phyloP scores from a whole-genome alignment of 2,329 filamentous ascomycete species.

The Trichoderma sp. region DNA sequence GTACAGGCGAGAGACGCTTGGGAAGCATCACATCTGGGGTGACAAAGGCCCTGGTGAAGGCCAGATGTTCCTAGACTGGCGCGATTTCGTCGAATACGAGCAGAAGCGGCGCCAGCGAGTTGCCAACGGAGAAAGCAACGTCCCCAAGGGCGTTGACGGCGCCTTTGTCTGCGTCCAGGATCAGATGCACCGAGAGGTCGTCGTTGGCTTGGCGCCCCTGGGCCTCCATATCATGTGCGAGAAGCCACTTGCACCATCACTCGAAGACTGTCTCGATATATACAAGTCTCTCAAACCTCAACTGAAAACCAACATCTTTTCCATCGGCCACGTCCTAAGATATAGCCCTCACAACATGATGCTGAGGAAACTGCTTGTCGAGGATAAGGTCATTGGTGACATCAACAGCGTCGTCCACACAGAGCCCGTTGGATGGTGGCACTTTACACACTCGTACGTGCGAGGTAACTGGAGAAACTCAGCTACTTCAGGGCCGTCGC shows the following conservation, averaged over 20 bases:
- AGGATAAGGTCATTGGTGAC: conserved; percentile 77
- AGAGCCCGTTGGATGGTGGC: conserved; percentile 95
- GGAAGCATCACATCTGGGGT: conserved; percentile 72
- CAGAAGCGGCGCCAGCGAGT: conserved; percentile 56
- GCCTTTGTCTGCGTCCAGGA: conserved; percentile 73
- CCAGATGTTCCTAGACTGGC: conserved; percentile 73
- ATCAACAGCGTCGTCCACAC: conserved; percentile 86
- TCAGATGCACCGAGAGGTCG: conserved; percentile 81
- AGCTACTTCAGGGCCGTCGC: conserved; percentile 71
- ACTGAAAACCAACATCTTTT: conserved; percentile 61
- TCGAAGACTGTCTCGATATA: conserved; percentile 77
- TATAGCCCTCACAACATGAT: conserved; percentile 93
- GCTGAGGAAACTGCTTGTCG: conserved; percentile 73
- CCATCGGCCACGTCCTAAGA: conserved; percentile 88
- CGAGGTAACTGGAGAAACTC: conserved; percentile 91
- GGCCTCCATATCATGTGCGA: conserved; percentile 88
- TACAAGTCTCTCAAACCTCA: conserved; percentile 56
- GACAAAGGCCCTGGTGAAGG: conserved; percentile 52
- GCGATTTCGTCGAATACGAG: conserved; percentile 75
- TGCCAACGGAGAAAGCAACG: conserved; percentile 47
- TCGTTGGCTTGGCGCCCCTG: conserved; percentile 70
- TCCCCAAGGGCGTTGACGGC: conserved; percentile 60
- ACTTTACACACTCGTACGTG: conserved; percentile 89
- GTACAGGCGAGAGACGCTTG: conserved; percentile 75
- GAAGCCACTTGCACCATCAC: conserved; percentile 83